Percentiles rank a stretch among this genome's conserved stretches.
These are phyloP conservation scores for Quercus rubra DNA, from an alignment of 306 rosid species.

Conservation along the genomic window DNA sequence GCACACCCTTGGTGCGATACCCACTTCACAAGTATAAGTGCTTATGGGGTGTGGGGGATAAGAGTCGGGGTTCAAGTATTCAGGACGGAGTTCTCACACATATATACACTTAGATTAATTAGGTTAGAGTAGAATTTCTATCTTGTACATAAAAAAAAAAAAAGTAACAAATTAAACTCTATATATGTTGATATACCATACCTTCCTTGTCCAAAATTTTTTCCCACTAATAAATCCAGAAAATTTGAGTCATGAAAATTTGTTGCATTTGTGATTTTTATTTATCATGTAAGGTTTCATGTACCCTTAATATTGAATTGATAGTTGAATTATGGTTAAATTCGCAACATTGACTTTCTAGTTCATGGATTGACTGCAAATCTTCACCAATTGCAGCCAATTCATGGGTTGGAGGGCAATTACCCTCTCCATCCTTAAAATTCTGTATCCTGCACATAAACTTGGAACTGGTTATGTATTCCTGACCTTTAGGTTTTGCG, in stretches of 20 bases:
- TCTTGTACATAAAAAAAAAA: too few relatives aligned
- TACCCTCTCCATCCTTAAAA: background rate
- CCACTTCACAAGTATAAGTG: too few relatives aligned
- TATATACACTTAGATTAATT: too few relatives aligned
- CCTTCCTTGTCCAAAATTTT: background rate
- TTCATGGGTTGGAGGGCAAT: background rate
- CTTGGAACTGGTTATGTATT: background rate
- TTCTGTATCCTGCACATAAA: background rate
- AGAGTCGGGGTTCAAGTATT: too few relatives aligned
- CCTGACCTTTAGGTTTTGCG: background rate
- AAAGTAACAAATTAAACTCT: too few relatives aligned
- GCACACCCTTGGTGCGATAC: too few relatives aligned
- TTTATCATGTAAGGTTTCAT: constrained; percentile 33
- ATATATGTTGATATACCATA: background rate
- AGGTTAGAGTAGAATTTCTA: too few relatives aligned
- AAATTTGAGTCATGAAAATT: too few relatives aligned
- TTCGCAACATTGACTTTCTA: background rate
- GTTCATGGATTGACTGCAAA: background rate
- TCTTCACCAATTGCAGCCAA: too few relatives aligned
- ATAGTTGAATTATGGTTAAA: background rate
- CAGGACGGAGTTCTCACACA: too few relatives aligned
- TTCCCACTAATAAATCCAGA: too few relatives aligned
- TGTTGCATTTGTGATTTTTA: background rate
- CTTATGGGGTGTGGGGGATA: too few relatives aligned
- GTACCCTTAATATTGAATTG: constrained; percentile 65